These are phyloP conservation scores for Alternaria tenuissima DNA, from an alignment of 2,329 filamentous ascomycete species.

Conservation along the genomic window DNA sequence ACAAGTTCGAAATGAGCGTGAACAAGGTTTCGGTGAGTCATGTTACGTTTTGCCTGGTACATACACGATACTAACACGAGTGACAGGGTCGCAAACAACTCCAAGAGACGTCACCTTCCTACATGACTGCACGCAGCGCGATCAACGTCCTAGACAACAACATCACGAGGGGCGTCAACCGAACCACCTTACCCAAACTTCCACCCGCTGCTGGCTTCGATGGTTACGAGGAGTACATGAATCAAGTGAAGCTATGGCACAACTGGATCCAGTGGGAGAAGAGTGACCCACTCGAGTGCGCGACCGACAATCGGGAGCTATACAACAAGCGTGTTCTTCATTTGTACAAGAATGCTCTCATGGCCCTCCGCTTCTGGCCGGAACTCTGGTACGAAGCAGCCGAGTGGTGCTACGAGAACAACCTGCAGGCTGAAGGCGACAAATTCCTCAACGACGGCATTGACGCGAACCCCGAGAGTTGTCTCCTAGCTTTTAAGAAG, in stretches of 20 bases:
- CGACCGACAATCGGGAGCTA: slow-evolving; percentile 77
- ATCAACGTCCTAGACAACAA: slow-evolving; percentile 93
- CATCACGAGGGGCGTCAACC: slow-evolving; percentile 77
- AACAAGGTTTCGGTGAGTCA: slow-evolving; percentile 85
- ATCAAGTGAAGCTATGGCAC: slow-evolving; percentile 90
- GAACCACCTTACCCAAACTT: slow-evolving; percentile 80
- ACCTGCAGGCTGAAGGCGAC: slow-evolving; percentile 73
- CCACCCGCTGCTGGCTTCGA: slow-evolving; percentile 87
- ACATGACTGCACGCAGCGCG: slow-evolving; percentile 94
- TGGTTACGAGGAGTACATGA: slow-evolving; percentile 81
- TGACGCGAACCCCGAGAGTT: slow-evolving; percentile 90
- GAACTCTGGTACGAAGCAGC: slow-evolving; percentile 96
- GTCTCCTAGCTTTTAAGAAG: slow-evolving; percentile 86
- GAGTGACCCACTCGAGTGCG: slow-evolving; percentile 85
- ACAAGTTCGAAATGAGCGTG: slow-evolving; percentile 91
- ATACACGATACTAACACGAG: slow-evolving; percentile 26
- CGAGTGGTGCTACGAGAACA: slow-evolving; percentile 88
- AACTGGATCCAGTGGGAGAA: slow-evolving; percentile 97
- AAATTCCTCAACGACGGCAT: slow-evolving; percentile 85
- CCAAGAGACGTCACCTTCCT: slow-evolving; percentile 88
- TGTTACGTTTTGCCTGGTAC: neutral
- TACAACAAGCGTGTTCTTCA: slow-evolving; percentile 85
- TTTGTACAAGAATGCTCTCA: slow-evolving; percentile 91
- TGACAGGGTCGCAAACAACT: slow-evolving; percentile 87
- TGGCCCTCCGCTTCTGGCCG: slow-evolving; percentile 93